Base-by-base conservation (phyloP, 1,139 yeast species). In the Kodamaea arcana region DNA sequence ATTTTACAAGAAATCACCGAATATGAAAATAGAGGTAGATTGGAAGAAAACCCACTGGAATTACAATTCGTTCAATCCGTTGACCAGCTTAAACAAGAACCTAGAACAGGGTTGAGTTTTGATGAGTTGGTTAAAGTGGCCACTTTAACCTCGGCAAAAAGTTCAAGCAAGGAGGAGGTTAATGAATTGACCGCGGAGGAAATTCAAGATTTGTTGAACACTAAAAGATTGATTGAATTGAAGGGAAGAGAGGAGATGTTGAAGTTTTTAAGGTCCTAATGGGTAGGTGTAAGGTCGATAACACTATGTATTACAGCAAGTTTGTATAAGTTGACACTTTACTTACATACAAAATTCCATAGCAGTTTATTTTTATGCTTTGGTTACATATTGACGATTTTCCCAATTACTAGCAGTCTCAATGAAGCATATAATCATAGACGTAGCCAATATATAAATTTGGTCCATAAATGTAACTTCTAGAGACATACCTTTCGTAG, bases 201-300 rank as follows among this genome's bases (percentile, higher is more conserved):
- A 48, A 37, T 75, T 1, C 54, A 60, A 3, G 84, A 83, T 36
- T 60, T 86, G 23, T 46, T 68, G 25, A 65, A 74, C 14, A 72
- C 88, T 35, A 81, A 79, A 50, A 65, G 66, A 44, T 60, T 88
- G 37, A 71, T 90, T 55, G 70, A 76, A 40, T 41, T 72, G 29
- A 88, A 84, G 56, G 95, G 95, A 1, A 74, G 73, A 45, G 84
- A 80, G 4, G 75, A 75, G 29, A 56, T 90, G 34, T 37, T 86
- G 45, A 57, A 73, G 29, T 85, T 84, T 54, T 64, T 85, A 42
- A 64, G 50, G 28, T 40, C 41, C 10, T 32, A 31, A 22, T 11
- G 22, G 10, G 10, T 11, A 20, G n/a, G n/a, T n/a, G n/a, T n/a
- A n/a, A n/a, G n/a, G n/a, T n/a, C n/a, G n/a, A n/a, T n/a, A n/a